Percentiles rank a stretch among this genome's conserved stretches.
These are phyloP conservation scores for Sarocladium strictum DNA, from an alignment of 2,329 filamentous ascomycete species.

Conservation along the genomic window DNA sequence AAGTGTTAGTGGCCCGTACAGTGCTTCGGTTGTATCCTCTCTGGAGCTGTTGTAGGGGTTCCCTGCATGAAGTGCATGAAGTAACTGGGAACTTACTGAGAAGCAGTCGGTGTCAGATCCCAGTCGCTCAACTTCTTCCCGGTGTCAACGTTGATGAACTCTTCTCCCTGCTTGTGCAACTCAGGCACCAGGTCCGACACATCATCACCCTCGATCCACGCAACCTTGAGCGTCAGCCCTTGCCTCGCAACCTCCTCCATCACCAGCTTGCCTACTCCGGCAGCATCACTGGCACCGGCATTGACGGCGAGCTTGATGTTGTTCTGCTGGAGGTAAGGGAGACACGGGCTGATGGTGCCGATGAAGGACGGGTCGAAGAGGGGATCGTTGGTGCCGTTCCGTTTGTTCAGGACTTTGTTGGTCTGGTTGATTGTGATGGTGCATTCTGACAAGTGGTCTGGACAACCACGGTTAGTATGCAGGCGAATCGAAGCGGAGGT, in stretches of 20 bases:
- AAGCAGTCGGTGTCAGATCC: conserved; percentile 17
- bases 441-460: conserved; percentile 25
- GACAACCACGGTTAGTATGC: not conserved
- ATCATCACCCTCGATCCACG: conserved; percentile 31
- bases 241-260: conserved; percentile 21
- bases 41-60: too few relatives aligned
- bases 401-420: conserved; percentile 19
- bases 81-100: conserved; percentile 20
- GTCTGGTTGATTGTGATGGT: conserved; percentile 26
- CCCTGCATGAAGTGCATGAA: too few relatives aligned
- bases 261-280: conserved; percentile 20
- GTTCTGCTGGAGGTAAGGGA: conserved; percentile 25
- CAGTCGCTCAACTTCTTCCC: conserved; percentile 18
- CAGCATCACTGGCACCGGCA: conserved; percentile 30
- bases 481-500: not conserved
- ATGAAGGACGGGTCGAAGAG: conserved; percentile 29
- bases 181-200: conserved; percentile 21
- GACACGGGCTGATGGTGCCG: conserved; percentile 31
- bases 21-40: too few relatives aligned
- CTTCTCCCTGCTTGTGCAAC: conserved; percentile 16
- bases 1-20: not conserved
- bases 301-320: conserved; percentile 31
- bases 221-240: conserved; percentile 26
- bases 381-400: conserved; percentile 9
- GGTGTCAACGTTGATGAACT: conserved; percentile 19